Evolutionary conservation across 768 basidiomycete genomes (phyloP).

Genomic region (Xanthoconium purpureum): DNA sequence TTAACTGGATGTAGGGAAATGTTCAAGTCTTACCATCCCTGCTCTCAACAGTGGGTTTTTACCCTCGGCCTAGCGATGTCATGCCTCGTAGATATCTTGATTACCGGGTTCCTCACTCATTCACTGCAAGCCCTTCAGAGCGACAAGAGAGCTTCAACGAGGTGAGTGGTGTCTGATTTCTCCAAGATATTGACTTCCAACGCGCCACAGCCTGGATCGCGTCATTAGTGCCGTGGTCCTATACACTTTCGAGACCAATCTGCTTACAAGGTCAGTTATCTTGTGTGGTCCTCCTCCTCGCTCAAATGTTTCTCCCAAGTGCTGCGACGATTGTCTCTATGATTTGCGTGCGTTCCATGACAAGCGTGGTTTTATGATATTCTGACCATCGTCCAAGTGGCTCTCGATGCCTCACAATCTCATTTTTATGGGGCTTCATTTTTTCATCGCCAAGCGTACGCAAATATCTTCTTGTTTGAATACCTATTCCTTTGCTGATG

Average conservation of each 20-base stretch:
- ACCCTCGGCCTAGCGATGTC: constrained; percentile 51
- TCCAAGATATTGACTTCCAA: neutral
- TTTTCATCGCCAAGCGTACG: constrained; percentile 51
- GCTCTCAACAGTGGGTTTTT: constrained; percentile 42
- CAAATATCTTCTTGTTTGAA: neutral
- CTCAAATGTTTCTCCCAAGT: constrained; percentile 18
- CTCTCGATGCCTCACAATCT: constrained; percentile 44
- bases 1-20: neutral
- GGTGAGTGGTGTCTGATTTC: constrained; percentile 20
- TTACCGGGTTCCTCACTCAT: constrained; percentile 44
- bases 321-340: constrained; percentile 41
- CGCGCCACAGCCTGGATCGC: constrained; percentile 39
- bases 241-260: constrained; percentile 53
- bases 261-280: constrained; percentile 41
- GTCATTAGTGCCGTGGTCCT: constrained; percentile 46
- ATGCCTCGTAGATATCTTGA: constrained; percentile 46
- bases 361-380: neutral
- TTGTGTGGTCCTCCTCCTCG: neutral
- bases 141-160: constrained; percentile 39
- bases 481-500: neutral
- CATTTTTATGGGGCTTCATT: constrained; percentile 52
- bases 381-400: constrained; percentile 35
- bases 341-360: constrained; percentile 36
- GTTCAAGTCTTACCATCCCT: neutral
- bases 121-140: constrained; percentile 39